Evolutionary conservation across 345 rosid genomes (phyloP).

Genomic region (Hibiscus trionum): DNA sequence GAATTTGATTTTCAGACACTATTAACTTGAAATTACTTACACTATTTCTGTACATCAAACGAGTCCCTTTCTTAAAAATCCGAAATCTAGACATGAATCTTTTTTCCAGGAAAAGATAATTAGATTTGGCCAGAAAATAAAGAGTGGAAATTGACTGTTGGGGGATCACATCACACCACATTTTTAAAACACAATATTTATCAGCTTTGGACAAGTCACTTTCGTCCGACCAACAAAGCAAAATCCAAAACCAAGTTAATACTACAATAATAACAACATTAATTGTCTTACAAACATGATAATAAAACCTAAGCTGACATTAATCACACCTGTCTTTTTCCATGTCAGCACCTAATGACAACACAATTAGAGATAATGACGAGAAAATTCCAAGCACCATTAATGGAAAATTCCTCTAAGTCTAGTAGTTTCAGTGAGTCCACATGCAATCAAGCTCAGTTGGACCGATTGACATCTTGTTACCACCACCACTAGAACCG

Average conservation of each 20-base stretch:
- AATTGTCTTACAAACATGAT: background rate
- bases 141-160: background rate
- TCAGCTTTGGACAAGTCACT: background rate
- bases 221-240: background rate
- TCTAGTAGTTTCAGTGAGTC: constrained; percentile 31
- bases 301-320: background rate
- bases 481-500: constrained; percentile 14
- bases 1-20: background rate
- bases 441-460: constrained; percentile 83
- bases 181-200: background rate
- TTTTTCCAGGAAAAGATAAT: background rate
- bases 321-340: background rate
- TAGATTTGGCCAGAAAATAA: background rate
- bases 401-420: background rate
- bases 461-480: constrained; percentile 34
- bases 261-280: background rate
- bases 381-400: background rate
- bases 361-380: background rate
- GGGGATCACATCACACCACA: background rate
- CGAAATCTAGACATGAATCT: background rate
- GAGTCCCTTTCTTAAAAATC: background rate
- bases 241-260: background rate
- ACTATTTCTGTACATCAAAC: background rate
- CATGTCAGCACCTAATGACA: background rate
- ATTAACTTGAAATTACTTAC: background rate